phyloP scores from a whole-genome alignment of 2,329 filamentous ascomycete genomes.

The Tolypocladium inflatum region DNA sequence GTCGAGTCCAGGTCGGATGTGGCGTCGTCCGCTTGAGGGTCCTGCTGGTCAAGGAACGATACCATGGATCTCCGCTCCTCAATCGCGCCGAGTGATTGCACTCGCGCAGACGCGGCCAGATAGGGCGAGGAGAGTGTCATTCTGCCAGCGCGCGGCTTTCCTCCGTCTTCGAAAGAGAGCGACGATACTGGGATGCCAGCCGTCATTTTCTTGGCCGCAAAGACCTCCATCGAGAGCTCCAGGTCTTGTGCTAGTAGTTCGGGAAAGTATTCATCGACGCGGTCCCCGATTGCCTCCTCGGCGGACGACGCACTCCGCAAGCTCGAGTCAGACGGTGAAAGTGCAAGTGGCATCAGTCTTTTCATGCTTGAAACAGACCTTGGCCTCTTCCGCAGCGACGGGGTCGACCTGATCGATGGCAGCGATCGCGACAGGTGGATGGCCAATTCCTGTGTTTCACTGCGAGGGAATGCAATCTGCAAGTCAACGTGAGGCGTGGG shows the following conservation, averaged over 20 bases:
- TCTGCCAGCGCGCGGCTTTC: constrained; percentile 6
- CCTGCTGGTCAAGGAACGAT: constrained; percentile 20
- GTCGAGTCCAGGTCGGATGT: constrained; percentile 24
- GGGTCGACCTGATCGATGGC: constrained; percentile 8
- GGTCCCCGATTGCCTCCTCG: constrained; percentile 18
- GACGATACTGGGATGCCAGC: constrained; percentile 34
- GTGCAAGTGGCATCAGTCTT: constrained; percentile 24
- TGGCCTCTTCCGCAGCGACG: constrained; percentile 12
- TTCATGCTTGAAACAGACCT: constrained; percentile 30
- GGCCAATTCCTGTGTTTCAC: neutral
- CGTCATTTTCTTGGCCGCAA: constrained; percentile 41
- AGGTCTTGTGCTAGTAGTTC: constrained; percentile 47
- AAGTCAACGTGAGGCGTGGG: neutral
- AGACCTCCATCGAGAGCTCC: constrained; percentile 36
- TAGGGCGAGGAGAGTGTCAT: constrained; percentile 13
- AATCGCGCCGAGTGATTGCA: constrained; percentile 23
- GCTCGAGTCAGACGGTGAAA: constrained; percentile 17
- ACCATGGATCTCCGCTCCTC: constrained; percentile 25
- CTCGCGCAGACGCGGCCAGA: constrained; percentile 17
- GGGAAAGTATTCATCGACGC: constrained; percentile 37
- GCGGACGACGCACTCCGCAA: constrained; percentile 11
- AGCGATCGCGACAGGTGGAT: constrained; percentile 1
- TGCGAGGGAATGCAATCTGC: neutral
- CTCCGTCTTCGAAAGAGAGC: constrained; percentile 20
- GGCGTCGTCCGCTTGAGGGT: constrained; percentile 10